A percentile compares a stretch with the other conserved stretches of the same genome.
phyloP scores from a whole-genome alignment of 305 asterid species.

The Plantago coronopus region DNA sequence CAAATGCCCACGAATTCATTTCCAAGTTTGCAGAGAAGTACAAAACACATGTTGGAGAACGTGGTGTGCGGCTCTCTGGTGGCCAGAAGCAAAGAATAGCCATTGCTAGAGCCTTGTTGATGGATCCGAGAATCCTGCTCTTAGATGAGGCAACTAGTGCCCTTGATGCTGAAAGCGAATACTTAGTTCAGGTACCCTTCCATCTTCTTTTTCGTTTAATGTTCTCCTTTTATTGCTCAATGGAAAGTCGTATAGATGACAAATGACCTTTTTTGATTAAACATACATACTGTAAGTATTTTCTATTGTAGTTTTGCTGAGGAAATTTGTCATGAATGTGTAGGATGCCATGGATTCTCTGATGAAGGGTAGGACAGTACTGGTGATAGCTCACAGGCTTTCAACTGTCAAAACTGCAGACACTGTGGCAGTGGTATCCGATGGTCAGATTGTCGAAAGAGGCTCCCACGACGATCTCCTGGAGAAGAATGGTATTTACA shows the following conservation, averaged over 20 bases:
- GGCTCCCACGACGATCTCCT: constrained; percentile 67
- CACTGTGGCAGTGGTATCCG: constrained; percentile 60
- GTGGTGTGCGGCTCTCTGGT: constrained; percentile 67
- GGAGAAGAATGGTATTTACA: constrained; percentile 46
- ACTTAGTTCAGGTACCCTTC: constrained; percentile 1
- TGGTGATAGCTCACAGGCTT: constrained; percentile 72
- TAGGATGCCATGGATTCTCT: constrained; percentile 78
- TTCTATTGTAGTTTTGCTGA: too few relatives aligned
- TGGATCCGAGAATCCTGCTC: neutral
- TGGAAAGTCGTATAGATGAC: too few relatives aligned
- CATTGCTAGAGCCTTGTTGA: constrained; percentile 27
- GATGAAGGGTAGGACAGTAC: constrained; percentile 50
- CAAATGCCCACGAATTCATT: constrained; percentile 62
- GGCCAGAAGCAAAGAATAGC: constrained; percentile 76
- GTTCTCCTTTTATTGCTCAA: too few relatives aligned
- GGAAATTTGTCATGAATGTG: too few relatives aligned
- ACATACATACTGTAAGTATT: too few relatives aligned
- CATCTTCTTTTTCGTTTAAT: too few relatives aligned
- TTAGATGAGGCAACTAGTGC: neutral
- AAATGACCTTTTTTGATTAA: too few relatives aligned
- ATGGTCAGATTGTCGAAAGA: constrained; percentile 61
- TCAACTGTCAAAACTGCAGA: constrained; percentile 67
- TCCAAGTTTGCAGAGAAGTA: constrained; percentile 54
- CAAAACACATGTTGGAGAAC: constrained; percentile 59
- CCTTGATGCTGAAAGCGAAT: neutral